These are phyloP conservation scores for Saccharum officinarum DNA, from an alignment of 176 grass and related monocot species.

Conservation along the genomic window DNA sequence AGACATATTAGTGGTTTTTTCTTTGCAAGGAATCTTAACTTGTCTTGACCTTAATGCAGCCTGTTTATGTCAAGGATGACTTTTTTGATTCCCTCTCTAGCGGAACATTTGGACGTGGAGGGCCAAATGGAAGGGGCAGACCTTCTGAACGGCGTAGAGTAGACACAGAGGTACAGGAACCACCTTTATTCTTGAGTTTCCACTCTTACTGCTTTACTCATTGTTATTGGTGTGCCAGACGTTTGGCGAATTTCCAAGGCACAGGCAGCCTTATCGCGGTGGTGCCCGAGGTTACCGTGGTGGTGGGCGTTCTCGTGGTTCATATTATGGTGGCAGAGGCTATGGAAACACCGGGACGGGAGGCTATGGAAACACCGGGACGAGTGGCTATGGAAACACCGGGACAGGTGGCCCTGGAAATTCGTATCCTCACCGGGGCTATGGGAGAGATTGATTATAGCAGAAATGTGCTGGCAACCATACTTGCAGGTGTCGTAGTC, in stretches of 20 bases:
- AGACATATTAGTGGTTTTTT: neutral
- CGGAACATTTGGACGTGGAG: constrained; percentile 62
- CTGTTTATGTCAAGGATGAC: constrained; percentile 83
- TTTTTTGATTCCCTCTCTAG: constrained; percentile 85
- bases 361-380: constrained; percentile 39
- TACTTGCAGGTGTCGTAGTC: constrained; percentile 34
- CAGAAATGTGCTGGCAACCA: neutral
- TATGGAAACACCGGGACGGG: constrained; percentile 40
- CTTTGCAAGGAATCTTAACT: constrained; percentile 6
- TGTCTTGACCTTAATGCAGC: constrained; percentile 39
- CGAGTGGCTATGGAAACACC: constrained; percentile 50
- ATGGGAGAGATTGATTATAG: constrained; percentile 36
- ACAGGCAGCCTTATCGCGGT: constrained; percentile 50
- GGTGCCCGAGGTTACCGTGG: constrained; percentile 60
- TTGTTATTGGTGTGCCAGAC: constrained; percentile 50
- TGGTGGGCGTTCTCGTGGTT: constrained; percentile 49
- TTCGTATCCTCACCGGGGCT: constrained; percentile 33
- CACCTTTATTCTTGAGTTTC: neutral
- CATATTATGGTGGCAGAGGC: constrained; percentile 59
- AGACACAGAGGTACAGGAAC: constrained; percentile 60
- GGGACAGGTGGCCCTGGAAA: constrained; percentile 47
- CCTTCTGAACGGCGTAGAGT: constrained; percentile 68
- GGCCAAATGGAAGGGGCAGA: constrained; percentile 49
- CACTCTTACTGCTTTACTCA: neutral
- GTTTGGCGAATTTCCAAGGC: constrained; percentile 71